Evolutionary conservation across 2,329 filamentous ascomycete genomes (phyloP).

Genomic region (Leptoxyphium fumago): DNA sequence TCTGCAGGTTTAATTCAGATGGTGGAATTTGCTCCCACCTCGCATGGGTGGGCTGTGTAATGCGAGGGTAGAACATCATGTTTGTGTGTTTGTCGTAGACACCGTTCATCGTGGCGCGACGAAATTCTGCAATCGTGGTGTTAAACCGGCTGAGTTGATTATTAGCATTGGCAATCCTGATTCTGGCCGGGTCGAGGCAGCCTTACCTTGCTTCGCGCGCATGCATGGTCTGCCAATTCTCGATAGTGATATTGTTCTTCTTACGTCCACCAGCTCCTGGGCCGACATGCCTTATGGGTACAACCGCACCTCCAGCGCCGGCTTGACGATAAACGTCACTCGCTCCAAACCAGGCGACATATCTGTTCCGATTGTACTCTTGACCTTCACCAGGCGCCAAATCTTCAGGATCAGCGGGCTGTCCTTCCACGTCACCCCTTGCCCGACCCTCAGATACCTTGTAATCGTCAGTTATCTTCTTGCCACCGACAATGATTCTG

Average conservation of each 20-base stretch:
- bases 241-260: conserved; percentile 75
- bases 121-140: conserved; percentile 51
- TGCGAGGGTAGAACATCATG: conserved; percentile 69
- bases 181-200: neutral
- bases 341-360: conserved; percentile 95
- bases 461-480: conserved; percentile 79
- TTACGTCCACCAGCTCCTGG: conserved; percentile 52
- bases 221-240: conserved; percentile 95
- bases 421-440: conserved; percentile 71
- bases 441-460: conserved; percentile 59
- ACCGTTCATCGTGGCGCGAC: conserved; percentile 55
- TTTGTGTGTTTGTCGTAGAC: conserved; percentile 95
- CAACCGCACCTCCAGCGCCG: conserved; percentile 7
- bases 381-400: conserved; percentile 58
- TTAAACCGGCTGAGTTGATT: conserved; percentile 59
- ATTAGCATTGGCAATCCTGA: neutral
- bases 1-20: neutral
- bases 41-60: conserved; percentile 78
- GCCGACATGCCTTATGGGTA: conserved; percentile 49
- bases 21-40: conserved; percentile 60
- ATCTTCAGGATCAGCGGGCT: conserved; percentile 83
- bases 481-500: conserved; percentile 82
- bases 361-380: conserved; percentile 97
- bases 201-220: conserved; percentile 74
- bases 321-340: conserved; percentile 89